Percentiles rank a stretch among this genome's conserved stretches.
Evolutionary conservation across 73 alveolate species (phyloP).

Genomic region (Tetrahymena thermophila): DNA sequence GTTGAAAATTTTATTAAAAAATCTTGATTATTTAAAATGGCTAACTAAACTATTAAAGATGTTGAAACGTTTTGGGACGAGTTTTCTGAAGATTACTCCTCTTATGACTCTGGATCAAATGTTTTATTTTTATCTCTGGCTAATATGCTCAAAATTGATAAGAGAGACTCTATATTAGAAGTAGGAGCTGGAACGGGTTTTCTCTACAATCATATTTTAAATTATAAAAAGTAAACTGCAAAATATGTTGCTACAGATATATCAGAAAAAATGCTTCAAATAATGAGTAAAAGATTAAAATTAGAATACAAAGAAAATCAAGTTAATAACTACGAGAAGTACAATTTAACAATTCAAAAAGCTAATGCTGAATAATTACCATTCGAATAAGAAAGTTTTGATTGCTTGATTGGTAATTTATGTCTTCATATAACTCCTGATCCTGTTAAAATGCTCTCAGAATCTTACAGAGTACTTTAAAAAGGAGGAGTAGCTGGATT

Average conservation of each 20-base stretch:
- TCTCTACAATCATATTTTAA: neutral
- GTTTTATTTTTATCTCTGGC: neutral
- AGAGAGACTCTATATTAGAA: neutral
- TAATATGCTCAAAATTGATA: neutral
- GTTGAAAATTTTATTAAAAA: neutral
- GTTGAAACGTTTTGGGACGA: neutral
- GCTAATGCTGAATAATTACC: slow-evolving; percentile 56
- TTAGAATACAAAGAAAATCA: neutral
- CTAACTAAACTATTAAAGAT: neutral
- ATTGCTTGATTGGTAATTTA: slow-evolving; percentile 54
- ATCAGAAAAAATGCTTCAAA: neutral
- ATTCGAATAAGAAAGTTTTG: slow-evolving; percentile 35
- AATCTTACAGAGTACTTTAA: slow-evolving; percentile 50
- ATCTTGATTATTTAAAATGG: neutral
- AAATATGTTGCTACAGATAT: neutral
- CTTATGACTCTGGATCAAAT: neutral
- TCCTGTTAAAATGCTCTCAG: slow-evolving; percentile 41
- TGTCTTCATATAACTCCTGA: slow-evolving; percentile 54
- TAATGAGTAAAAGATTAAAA: neutral
- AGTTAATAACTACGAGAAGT: neutral
- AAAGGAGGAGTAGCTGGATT: slow-evolving; percentile 51
- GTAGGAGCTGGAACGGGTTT: neutral
- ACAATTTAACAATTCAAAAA: neutral
- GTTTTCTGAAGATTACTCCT: neutral
- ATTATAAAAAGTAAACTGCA: neutral